Evolutionary conservation across 2,329 filamentous ascomycete species (phyloP), one percentile per base, ranked within the genome.

Genomic region (Hypoxylon sp.): DNA sequence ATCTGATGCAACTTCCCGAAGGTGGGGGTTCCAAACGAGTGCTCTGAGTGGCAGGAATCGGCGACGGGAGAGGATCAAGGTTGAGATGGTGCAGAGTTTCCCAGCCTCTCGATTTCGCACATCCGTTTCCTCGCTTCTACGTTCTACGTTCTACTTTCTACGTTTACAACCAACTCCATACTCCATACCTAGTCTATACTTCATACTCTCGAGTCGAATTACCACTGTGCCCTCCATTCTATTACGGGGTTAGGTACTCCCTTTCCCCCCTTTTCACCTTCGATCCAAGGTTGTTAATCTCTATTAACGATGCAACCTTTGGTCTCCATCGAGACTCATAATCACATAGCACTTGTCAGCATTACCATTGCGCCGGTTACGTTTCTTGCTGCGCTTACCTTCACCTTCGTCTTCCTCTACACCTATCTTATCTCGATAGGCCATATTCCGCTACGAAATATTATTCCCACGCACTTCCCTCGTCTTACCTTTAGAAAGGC

Each of bases 231-330:
- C n/a, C n/a, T n/a, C n/a, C n/a, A n/a, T n/a, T n/a, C n/a, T n/a
- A n/a, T n/a, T n/a, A n/a, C n/a, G n/a, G n/a, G n/a, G n/a, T n/a
- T n/a, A n/a, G n/a, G n/a, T n/a, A n/a, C n/a, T n/a, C n/a, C n/a
- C n/a, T n/a, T n/a, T n/a, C n/a, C n/a, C n/a, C n/a, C n/a, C n/a
- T n/a, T n/a, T n/a, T n/a, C n/a, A n/a, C n/a, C n/a, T n/a, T n/a
- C n/a, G n/a, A n/a, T n/a, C n/a, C n/a, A n/a, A n/a, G n/a, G n/a
- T n/a, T n/a, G n/a, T n/a, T n/a, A n/a, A n/a, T n/a, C n/a, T n/a
- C n/a, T n/a, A n/a, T n/a, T n/a, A n/a, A n/a, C 71, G 66, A 83
- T 84, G 81, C 78, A 77, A 73, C 81, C 81, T 51, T 73, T 84
- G 68, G 71, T 85, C 61, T 80, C 80, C 43, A 77, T 84, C 60